Base-by-base conservation (phyloP, 2,329 filamentous ascomycete genomes). In the Trichoderma cornu-damae region DNA sequence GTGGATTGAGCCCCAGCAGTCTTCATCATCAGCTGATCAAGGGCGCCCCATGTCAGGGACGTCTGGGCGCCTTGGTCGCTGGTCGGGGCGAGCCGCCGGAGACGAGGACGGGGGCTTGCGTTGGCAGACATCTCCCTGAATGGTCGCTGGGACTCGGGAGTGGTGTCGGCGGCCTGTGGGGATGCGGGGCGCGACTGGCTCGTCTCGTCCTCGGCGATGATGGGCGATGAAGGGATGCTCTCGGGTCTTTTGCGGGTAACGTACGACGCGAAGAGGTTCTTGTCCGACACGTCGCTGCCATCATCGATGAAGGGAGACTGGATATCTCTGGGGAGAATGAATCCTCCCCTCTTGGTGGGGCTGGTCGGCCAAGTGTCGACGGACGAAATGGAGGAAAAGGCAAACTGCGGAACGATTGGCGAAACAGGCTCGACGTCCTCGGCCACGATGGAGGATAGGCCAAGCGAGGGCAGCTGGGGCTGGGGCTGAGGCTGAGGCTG, bases 1-100 rank as follows among this genome's bases (percentile, higher is more conserved):
- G 43, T 38, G n/a, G n/a, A n/a, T 12, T 51, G 43, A 18, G 49
- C n/a, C n/a, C n/a, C 56, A 38, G 63, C 62, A 18, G 79, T 77
- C 62, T 81, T 80, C 57, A 95, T 80, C 57, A 95, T 73, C 66
- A 96, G 79, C 56, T 84, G 81, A 63, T 96, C 91, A 61, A 96
- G 90, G 57, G 88, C 85, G 49, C 88, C 83, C 0, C 89, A 83
- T n/a, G 90, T 95, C 28, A 96, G 77, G 37, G 87, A 79, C 22
- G 92, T 96, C 73, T 96, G 93, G 12, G 88, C 87, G 53, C 86
- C 83, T 63, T 88, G 86, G 65, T 96, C 90, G 18, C 78, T 75
- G 60, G 79, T 87, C 55, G 74, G 70, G 38, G 74, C 61, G 22
- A 55, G 51, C 20, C 62, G 65, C 65, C 76, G 79, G 58, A 74